Evolutionary conservation across 2,329 filamentous ascomycete species (phyloP).

Genomic region (Clonostachys chloroleuca): DNA sequence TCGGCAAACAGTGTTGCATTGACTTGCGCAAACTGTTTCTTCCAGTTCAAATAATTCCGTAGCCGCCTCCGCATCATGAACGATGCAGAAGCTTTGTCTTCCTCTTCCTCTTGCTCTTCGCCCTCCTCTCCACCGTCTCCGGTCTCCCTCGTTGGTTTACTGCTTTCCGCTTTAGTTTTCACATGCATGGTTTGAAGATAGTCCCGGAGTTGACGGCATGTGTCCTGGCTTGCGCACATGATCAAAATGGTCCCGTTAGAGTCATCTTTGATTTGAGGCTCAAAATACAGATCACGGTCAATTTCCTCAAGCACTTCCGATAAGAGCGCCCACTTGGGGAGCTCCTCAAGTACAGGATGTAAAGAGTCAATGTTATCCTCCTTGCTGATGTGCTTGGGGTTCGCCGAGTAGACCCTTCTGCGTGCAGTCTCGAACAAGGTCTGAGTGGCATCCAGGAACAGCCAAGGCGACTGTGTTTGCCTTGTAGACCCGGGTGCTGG

Average conservation of each 20-base stretch:
- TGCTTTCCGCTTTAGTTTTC: conserved; percentile 41
- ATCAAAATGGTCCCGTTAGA: conserved; percentile 91
- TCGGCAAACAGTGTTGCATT: conserved; percentile 75
- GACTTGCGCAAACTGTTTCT: conserved; percentile 81
- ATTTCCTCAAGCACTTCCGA: conserved; percentile 93
- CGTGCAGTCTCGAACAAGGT: conserved; percentile 91
- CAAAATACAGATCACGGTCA: conserved; percentile 83
- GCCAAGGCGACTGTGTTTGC: conserved; percentile 90
- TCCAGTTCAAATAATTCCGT: conserved; percentile 86
- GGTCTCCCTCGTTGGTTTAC: not conserved
- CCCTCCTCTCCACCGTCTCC: conserved; percentile 12
- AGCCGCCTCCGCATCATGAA: conserved; percentile 90
- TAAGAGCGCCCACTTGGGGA: conserved; percentile 88
- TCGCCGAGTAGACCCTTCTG: conserved; percentile 77
- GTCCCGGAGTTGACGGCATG: conserved; percentile 83
- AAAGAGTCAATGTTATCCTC: conserved; percentile 55
- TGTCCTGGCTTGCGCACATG: conserved; percentile 88
- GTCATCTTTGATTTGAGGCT: conserved; percentile 70
- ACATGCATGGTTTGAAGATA: conserved; percentile 90
- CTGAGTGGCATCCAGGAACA: conserved; percentile 92
- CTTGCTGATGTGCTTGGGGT: conserved; percentile 45
- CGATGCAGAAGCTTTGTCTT: conserved; percentile 65
- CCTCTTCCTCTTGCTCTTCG: conserved; percentile 42
- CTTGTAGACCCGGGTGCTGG: conserved; percentile 82
- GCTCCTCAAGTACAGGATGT: conserved; percentile 81